Base-by-base conservation (phyloP, 2,329 filamentous ascomycete species). In the Fusarium proliferatum region DNA sequence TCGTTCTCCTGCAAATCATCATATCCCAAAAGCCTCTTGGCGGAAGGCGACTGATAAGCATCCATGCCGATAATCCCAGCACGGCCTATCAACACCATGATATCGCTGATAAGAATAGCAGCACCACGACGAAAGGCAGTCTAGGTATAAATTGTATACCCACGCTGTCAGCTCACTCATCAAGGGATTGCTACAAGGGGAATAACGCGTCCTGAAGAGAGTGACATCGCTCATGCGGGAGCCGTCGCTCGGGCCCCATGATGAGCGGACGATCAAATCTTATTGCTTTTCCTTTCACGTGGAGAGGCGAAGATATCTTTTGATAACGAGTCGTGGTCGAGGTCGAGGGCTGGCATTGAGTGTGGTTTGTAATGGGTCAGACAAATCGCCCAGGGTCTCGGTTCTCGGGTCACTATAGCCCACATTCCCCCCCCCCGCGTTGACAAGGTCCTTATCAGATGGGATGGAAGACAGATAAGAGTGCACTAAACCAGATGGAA, bases 391-490 rank as follows among this genome's bases (percentile, higher is more conserved):
- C 45, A 52, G 63, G 48, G 42, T 63, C 63, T 56, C 48, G 38
- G 38, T 21, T 59, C 51, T 51, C 43, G 45, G 42, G n/a, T 69
- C 51, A 55, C 43, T 28, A 28, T 64, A 43, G 45, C 46, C 34
- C 56, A 59, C 57, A 30, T 67, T 38, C 53, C 65, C 70, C 70
- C 53, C 65, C 70, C 71, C 67, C 56, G 66, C 66, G 66, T 64
- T 69, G 26, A 36, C 39, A 33, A 49, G 38, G 23, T 36, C 53
- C 41, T 73, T 71, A 73, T 73, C 71, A 64, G 75, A 92, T 67
- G 65, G 90, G 83, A 30, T 62, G 49, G 23, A 11, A 15, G 49
- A 26, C 30, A 30, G 49, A 52, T 52, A 53, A 53, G 30, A 30
- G 28, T 42, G n/a, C 46, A 48, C 53, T 61, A 53, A 28, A 16